phyloP scores from a whole-genome alignment of 1,139 yeast species.

The Meyerozyma athensensis region DNA sequence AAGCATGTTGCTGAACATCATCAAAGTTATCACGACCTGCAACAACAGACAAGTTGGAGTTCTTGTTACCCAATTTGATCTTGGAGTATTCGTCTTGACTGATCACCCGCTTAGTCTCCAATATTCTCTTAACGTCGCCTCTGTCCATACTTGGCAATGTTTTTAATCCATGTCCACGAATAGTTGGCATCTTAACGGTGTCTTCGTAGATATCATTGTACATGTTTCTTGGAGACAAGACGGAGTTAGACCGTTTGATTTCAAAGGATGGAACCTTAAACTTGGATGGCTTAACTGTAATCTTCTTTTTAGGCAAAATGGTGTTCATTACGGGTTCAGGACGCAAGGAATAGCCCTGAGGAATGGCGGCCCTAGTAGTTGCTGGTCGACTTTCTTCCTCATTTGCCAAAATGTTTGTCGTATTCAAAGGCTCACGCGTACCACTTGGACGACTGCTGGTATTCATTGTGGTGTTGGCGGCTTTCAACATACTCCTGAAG shows the following conservation, averaged over 20 bases:
- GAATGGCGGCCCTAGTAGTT: conserved; percentile 4
- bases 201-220: conserved; percentile 44
- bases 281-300: conserved; percentile 16
- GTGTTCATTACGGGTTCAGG: conserved; percentile 5
- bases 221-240: conserved; percentile 33
- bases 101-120: conserved; percentile 35
- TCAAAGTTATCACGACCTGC: conserved; percentile 27
- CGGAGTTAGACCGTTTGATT: conserved; percentile 33
- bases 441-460: conserved; percentile 22
- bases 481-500: conserved; percentile 24
- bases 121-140: conserved; percentile 40
- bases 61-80: conserved; percentile 29
- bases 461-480: conserved; percentile 15
- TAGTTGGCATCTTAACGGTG: conserved; percentile 31
- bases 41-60: conserved; percentile 28
- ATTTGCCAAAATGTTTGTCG: conserved; percentile 25
- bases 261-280: conserved; percentile 45
- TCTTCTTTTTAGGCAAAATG: conserved; percentile 8
- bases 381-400: conserved; percentile 14
- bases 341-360: background rate
- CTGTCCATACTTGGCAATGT: conserved; percentile 47
- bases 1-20: conserved; percentile 36
- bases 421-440: conserved; percentile 19
- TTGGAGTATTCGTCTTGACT: conserved; percentile 41
- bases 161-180: conserved; percentile 37